These are phyloP conservation scores for Debaryomyces singareniensis DNA, from an alignment of 1,139 yeast genomes.

Conservation along the genomic window DNA sequence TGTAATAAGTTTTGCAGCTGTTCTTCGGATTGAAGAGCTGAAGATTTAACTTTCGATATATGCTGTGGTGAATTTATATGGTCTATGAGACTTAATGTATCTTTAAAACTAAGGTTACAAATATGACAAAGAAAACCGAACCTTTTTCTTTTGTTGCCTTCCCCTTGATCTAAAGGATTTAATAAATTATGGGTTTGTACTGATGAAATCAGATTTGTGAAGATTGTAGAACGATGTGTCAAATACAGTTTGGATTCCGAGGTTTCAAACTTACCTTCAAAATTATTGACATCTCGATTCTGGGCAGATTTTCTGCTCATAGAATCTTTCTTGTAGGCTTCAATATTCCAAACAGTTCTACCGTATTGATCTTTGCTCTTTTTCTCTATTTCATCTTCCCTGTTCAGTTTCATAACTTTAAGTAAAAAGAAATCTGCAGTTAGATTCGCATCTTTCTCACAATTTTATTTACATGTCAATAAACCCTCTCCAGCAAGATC, in stretches of 20 bases:
- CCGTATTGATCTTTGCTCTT: conserved; percentile 46
- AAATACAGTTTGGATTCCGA: conserved; percentile 16
- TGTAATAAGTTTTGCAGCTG: conserved; percentile 22
- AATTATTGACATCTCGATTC: conserved; percentile 4
- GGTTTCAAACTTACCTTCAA: too few species aligned
- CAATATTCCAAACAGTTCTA: conserved; percentile 64
- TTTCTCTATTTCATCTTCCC: conserved; percentile 7
- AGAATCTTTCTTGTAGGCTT: conserved; percentile 52
- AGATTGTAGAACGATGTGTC: conserved; percentile 24
- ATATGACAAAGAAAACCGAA: conserved; percentile 81
- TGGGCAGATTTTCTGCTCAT: conserved; percentile 18
- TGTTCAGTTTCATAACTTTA: too few species aligned
- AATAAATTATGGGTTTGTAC: conserved; percentile 32
- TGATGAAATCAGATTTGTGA: conserved; percentile 26
- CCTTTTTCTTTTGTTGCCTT: conserved; percentile 42
- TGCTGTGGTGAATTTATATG: conserved; percentile 76
- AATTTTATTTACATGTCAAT: too few species aligned
- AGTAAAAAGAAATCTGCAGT: too few species aligned
- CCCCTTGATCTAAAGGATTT: conserved; percentile 15
- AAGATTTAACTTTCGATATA: conserved; percentile 25
- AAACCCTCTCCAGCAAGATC: too few species aligned
- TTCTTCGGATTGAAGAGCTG: conserved; percentile 19
- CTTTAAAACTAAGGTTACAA: conserved; percentile 76
- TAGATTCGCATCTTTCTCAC: too few species aligned
- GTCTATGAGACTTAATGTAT: conserved; percentile 72